These are phyloP conservation scores for Nitzschia putrida DNA, from an alignment of 108 stramenopile species.

Conservation along the genomic window DNA sequence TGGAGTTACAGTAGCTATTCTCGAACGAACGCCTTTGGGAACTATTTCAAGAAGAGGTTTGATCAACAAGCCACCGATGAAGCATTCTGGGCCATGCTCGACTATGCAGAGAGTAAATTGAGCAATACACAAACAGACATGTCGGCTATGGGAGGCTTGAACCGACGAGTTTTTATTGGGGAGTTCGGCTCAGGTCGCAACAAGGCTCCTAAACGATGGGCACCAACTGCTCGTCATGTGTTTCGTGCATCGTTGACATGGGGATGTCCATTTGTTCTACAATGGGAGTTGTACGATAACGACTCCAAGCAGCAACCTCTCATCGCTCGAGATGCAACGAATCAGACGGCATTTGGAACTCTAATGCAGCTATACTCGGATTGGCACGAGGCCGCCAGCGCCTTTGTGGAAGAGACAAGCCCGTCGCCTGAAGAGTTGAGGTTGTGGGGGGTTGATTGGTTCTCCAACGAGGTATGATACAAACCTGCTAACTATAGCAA, in stretches of 20 bases:
- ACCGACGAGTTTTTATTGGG: slow-evolving; percentile 2
- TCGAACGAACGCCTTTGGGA: slow-evolving; percentile 2
- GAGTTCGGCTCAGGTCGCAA: neutral
- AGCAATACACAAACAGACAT: neutral
- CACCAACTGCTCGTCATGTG: neutral
- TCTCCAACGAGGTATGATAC: neutral
- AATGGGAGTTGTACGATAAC: slow-evolving; percentile 10
- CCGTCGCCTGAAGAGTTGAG: slow-evolving; percentile 1
- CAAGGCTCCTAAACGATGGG: neutral
- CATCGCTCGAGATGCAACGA: neutral
- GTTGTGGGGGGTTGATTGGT: slow-evolving; percentile 3
- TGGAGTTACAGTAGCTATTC: slow-evolving; percentile 14
- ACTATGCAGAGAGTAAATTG: slow-evolving; percentile 16
- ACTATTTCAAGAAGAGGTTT: neutral
- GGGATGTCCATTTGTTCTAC: slow-evolving; percentile 5
- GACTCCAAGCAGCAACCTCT: neutral
- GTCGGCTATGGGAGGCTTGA: slow-evolving; percentile 3
- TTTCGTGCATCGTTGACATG: slow-evolving; percentile 4
- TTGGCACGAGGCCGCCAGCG: neutral
- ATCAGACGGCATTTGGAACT: neutral
- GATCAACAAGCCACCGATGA: neutral
- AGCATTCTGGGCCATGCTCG: slow-evolving; percentile 1
- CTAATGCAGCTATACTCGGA: neutral
- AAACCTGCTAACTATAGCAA: too few relatives aligned
- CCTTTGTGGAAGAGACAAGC: neutral